These are phyloP conservation scores for Seiridium cupressi DNA, from an alignment of 2,329 filamentous ascomycete species.

Conservation along the genomic window DNA sequence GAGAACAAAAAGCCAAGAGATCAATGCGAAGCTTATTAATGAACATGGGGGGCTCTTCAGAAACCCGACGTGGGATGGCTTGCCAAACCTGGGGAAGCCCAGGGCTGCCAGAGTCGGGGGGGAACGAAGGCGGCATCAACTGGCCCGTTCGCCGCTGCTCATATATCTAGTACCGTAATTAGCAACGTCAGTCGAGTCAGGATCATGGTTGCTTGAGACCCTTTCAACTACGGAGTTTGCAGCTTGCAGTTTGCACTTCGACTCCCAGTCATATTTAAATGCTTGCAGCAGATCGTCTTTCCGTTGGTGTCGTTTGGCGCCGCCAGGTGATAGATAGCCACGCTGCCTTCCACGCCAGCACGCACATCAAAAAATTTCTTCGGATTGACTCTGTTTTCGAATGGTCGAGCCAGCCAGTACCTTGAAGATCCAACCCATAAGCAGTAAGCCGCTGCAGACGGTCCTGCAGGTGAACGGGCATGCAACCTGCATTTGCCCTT, in stretches of 20 bases:
- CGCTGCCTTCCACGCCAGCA: no score
- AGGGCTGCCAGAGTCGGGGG: not conserved
- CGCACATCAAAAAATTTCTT: not conserved
- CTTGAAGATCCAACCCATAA: slow-evolving; percentile 3
- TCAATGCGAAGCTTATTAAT: not conserved
- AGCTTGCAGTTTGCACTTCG: no score
- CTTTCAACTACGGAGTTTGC: no score
- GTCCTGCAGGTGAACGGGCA: not conserved
- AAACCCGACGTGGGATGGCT: not conserved
- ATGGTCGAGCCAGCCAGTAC: not conserved
- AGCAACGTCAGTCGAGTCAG: not conserved
- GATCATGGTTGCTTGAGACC: not conserved
- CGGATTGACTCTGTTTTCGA: not conserved
- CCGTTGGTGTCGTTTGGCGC: no score
- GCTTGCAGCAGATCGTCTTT: no score
- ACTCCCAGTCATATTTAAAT: no score
- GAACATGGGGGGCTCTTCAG: not conserved
- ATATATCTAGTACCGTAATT: not conserved
- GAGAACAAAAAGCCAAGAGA: not conserved
- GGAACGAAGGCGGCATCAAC: not conserved
- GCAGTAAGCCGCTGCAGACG: slow-evolving; percentile 6
- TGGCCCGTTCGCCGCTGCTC: not conserved
- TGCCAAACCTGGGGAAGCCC: slow-evolving; percentile 5
- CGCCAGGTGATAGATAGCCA: no score
- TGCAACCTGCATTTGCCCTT: no score